Evolutionary conservation across 371 early-diverging fungal genomes (phyloP).

Genomic region (Nematocida major): DNA sequence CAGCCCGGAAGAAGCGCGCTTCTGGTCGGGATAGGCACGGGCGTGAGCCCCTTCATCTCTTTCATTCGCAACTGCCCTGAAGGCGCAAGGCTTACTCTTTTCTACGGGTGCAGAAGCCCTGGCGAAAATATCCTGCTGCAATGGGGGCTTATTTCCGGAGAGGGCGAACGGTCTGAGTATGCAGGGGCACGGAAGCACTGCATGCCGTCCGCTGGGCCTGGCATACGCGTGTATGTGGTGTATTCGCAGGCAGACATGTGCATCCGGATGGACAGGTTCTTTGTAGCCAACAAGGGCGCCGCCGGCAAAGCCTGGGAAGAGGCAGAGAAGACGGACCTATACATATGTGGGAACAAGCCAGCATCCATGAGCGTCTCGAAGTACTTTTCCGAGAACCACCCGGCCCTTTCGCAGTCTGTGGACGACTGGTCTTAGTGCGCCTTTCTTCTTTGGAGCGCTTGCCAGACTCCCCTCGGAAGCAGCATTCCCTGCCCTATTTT

Average conservation of each 20-base stretch:
- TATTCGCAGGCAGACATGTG: conserved; percentile 14
- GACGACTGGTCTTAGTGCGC: conserved; percentile 36
- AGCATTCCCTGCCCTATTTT: background rate
- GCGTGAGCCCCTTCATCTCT: conserved; percentile 63
- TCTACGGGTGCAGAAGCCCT: conserved; percentile 61
- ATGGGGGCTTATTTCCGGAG: background rate
- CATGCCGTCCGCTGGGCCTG: too few relatives aligned
- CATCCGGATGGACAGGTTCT: background rate
- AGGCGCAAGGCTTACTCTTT: conserved; percentile 42
- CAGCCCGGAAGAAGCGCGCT: conserved; percentile 23
- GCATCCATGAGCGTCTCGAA: background rate
- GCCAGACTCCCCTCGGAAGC: background rate
- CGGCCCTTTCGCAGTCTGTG: background rate
- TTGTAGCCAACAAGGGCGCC: background rate
- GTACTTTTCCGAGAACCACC: conserved; percentile 17
- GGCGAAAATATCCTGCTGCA: conserved; percentile 58
- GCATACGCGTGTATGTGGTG: conserved; percentile 17
- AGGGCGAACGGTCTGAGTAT: background rate
- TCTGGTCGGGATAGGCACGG: conserved; percentile 62
- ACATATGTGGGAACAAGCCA: conserved; percentile 38
- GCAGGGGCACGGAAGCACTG: conserved; percentile 15
- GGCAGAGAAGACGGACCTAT: background rate
- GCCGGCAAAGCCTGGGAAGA: background rate
- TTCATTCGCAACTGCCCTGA: conserved; percentile 51
- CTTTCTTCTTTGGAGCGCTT: background rate